Evolutionary conservation across 148 eudicot species (phyloP).

Genomic region (Polygonum aviculare): DNA sequence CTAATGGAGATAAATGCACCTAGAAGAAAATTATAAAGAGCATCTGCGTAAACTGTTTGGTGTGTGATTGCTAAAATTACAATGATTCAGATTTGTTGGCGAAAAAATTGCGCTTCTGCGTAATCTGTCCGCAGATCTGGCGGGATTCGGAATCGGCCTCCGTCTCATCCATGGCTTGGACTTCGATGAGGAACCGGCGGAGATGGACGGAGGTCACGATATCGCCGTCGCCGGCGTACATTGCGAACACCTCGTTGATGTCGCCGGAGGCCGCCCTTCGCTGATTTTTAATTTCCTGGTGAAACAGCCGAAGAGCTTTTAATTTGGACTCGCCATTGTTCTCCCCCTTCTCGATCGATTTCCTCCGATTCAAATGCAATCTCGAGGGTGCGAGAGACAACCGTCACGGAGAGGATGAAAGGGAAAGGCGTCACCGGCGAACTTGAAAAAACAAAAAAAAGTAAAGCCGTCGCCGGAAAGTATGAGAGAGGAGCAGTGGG

Average conservation of each 20-base stretch:
- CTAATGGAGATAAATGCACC: too few relatives aligned
- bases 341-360: neutral
- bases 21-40: too few relatives aligned
- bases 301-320: conserved; percentile 72
- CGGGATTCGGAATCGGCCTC: conserved; percentile 28
- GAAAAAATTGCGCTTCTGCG: conserved; percentile 19
- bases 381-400: neutral
- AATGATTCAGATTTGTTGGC: too few relatives aligned
- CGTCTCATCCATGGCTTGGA: conserved; percentile 38
- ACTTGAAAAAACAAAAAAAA: too few relatives aligned
- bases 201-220: conserved; percentile 45
- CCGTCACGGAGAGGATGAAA: neutral
- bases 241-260: conserved; percentile 43
- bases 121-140: conserved; percentile 28
- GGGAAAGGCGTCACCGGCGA: neutral
- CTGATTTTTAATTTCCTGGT: conserved; percentile 69
- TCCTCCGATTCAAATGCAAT: neutral
- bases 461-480: too few relatives aligned
- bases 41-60: too few relatives aligned
- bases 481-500: neutral
- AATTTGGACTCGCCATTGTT: conserved; percentile 25
- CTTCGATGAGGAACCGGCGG: conserved; percentile 45
- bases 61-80: too few relatives aligned
- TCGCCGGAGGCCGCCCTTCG: conserved; percentile 67
- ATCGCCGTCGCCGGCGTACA: conserved; percentile 23